These are phyloP conservation scores for Solanum microdontum DNA, from an alignment of 257 asterid species.

Conservation along the genomic window DNA sequence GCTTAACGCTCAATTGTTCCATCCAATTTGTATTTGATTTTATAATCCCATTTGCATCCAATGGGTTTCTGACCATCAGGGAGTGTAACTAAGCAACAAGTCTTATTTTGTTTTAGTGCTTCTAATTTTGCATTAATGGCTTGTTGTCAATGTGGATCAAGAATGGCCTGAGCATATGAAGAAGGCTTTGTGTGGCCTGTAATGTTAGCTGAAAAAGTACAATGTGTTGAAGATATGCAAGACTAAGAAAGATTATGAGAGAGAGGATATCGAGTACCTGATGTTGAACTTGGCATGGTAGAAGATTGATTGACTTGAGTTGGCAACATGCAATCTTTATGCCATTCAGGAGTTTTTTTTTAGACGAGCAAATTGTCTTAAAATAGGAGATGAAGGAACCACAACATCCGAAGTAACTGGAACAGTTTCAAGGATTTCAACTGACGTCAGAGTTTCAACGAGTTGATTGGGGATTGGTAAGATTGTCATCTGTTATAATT, in stretches of 20 bases:
- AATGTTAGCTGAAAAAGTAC: constrained; percentile 1
- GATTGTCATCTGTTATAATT: not conserved
- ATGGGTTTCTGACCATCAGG: no score
- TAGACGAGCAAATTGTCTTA: not conserved
- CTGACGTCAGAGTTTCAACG: not conserved
- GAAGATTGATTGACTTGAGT: not conserved
- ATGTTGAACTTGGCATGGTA: not conserved
- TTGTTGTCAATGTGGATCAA: no score
- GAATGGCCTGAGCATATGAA: no score
- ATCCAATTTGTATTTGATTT: no score
- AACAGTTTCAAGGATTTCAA: no score
- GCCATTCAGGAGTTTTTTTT: not conserved
- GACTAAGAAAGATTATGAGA: not conserved
- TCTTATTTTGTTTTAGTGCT: no score
- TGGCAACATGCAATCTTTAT: not conserved
- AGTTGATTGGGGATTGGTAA: not conserved
- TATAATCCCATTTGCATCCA: no score
- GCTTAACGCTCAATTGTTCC: no score
- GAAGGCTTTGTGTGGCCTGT: not conserved
- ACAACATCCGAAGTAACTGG: not conserved
- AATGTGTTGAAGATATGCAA: not conserved
- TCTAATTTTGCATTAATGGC: no score
- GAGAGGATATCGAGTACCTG: not conserved
- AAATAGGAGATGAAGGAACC: not conserved
- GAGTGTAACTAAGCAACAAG: no score